These are phyloP conservation scores for Diaporthe helianthi DNA, from an alignment of 2,329 filamentous ascomycete species.

Conservation along the genomic window DNA sequence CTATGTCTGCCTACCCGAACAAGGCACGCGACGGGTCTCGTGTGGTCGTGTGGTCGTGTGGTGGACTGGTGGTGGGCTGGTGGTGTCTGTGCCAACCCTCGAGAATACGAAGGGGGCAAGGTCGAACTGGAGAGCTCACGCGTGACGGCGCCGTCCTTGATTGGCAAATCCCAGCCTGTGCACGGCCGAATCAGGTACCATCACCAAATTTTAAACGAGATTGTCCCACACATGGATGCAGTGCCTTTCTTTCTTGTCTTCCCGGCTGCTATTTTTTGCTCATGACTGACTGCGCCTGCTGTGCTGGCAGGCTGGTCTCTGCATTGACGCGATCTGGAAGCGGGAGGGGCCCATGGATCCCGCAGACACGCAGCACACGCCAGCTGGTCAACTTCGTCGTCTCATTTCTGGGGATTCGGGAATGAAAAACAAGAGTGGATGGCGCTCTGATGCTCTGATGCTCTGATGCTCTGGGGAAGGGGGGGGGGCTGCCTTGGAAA, in stretches of 20 bases:
- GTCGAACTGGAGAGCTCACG: background rate
- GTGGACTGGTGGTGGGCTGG: background rate
- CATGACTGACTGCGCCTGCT: background rate
- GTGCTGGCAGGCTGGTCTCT: no score
- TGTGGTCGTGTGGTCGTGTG: no score
- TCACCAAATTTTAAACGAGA: slow-evolving; percentile 27
- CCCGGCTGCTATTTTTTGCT: background rate
- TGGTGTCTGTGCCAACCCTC: slow-evolving; percentile 8
- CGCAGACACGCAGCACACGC: background rate
- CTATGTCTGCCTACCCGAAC: background rate
- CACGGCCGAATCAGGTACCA: slow-evolving; percentile 24
- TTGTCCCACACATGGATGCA: slow-evolving; percentile 11
- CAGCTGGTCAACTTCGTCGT: background rate
- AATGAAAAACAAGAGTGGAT: slow-evolving; percentile 25
- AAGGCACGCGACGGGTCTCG: slow-evolving; percentile 13
- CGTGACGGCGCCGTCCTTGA: background rate
- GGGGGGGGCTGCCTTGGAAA: slow-evolving; percentile 26
- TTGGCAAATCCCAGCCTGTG: slow-evolving; percentile 14
- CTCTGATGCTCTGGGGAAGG: background rate
- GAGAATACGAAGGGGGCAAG: slow-evolving; percentile 9
- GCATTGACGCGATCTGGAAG: background rate
- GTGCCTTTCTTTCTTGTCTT: background rate
- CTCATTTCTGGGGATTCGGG: slow-evolving; percentile 5
- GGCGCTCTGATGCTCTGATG: background rate
- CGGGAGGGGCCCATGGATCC: background rate